These are phyloP conservation scores for Trametes pubescens DNA, from an alignment of 1,284 basidiomycete species.

Conservation along the genomic window DNA sequence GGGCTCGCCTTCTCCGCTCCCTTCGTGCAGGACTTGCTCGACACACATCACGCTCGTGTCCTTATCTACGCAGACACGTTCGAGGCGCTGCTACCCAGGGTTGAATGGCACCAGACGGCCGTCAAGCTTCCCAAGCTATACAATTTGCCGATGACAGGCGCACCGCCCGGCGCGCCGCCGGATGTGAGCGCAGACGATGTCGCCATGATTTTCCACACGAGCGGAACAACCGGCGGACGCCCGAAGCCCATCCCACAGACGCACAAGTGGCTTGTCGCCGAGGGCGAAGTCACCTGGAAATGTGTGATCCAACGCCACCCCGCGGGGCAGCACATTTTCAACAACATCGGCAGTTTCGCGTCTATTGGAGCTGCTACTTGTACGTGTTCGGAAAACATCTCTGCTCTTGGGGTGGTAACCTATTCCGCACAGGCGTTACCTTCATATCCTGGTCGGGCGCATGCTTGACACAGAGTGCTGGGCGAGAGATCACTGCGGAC, in stretches of 20 bases:
- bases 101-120: slow-evolving; percentile 12
- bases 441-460: slow-evolving; percentile 39
- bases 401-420: not conserved
- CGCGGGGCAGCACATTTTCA: slow-evolving; percentile 34
- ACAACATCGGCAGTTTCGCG: slow-evolving; percentile 34
- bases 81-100: slow-evolving; percentile 21
- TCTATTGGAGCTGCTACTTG: slow-evolving; percentile 43
- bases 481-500: slow-evolving; percentile 39
- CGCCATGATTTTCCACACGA: slow-evolving; percentile 45
- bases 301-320: slow-evolving; percentile 35
- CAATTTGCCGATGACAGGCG: slow-evolving; percentile 4
- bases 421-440: slow-evolving; percentile 34
- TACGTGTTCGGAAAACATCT: slow-evolving; percentile 20
- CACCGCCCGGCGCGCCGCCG: not conserved
- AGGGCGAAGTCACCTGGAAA: slow-evolving; percentile 31
- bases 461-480: slow-evolving; percentile 42
- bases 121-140: slow-evolving; percentile 13
- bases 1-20: slow-evolving; percentile 31
- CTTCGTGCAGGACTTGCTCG: slow-evolving; percentile 33
- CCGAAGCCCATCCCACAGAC: slow-evolving; percentile 43
- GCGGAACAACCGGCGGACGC: slow-evolving; percentile 42
- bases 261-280: slow-evolving; percentile 39
- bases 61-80: slow-evolving; percentile 37
- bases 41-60: slow-evolving; percentile 30
- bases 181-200: slow-evolving; percentile 34